A percentile compares a stretch with the other conserved stretches of the same genome.
These are phyloP conservation scores for Dendrocalamus sinicus DNA, from an alignment of 176 grass and related monocot genomes.

Conservation along the genomic window DNA sequence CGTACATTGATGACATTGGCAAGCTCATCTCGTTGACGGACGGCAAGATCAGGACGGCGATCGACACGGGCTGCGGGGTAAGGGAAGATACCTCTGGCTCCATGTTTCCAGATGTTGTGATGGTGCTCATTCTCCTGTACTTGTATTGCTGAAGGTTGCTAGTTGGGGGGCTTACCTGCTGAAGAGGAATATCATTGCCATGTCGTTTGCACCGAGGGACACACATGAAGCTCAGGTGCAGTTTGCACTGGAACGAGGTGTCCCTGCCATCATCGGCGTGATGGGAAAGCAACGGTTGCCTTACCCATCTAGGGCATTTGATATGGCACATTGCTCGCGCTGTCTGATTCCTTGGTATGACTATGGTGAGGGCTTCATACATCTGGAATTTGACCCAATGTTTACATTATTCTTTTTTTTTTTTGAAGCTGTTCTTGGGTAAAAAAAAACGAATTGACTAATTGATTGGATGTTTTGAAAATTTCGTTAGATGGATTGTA, in stretches of 20 bases:
- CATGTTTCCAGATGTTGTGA: constrained; percentile 27
- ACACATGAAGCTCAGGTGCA: constrained; percentile 96
- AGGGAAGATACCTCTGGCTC: constrained; percentile 24
- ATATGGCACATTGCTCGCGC: constrained; percentile 92
- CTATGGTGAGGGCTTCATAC: constrained; percentile 57
- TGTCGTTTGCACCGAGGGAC: constrained; percentile 95
- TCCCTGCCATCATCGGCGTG: constrained; percentile 91
- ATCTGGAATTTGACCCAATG: background rate
- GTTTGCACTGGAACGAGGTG: constrained; percentile 89
- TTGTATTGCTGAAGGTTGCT: constrained; percentile 68
- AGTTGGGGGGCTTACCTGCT: constrained; percentile 95
- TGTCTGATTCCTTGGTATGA: constrained; percentile 87
- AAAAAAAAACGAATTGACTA: constrained; percentile 20
- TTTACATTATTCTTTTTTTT: background rate
- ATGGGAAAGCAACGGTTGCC: constrained; percentile 83
- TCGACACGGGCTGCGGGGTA: constrained; percentile 93
- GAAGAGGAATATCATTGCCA: constrained; percentile 77
- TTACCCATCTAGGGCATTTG: constrained; percentile 94
- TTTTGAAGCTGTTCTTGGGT: constrained; percentile 24
- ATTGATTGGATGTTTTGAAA: constrained; percentile 11
- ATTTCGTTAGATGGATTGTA: constrained; percentile 80
- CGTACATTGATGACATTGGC: constrained; percentile 88
- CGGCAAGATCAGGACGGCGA: constrained; percentile 84
- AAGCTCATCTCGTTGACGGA: constrained; percentile 72
- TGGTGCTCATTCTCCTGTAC: constrained; percentile 29